Evolutionary conservation across 2,329 filamentous ascomycete genomes (phyloP).

Genomic region (Colletotrichum godetiae): DNA sequence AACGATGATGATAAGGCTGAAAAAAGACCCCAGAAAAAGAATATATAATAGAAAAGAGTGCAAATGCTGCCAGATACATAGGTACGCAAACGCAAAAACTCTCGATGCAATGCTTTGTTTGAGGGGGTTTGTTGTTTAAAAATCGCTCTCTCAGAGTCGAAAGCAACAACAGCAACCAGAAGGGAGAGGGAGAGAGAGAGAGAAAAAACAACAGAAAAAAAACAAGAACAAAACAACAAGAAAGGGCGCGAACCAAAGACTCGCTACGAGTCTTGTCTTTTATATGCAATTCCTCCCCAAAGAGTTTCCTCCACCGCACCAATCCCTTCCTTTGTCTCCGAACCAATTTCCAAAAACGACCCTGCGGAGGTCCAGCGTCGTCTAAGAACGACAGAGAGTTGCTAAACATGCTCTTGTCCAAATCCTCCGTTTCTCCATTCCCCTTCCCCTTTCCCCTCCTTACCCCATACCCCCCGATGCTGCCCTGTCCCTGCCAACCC

Average conservation of each 20-base stretch:
- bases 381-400: background rate
- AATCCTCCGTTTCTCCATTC: background rate
- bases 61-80: background rate
- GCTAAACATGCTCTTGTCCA: background rate
- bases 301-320: no score
- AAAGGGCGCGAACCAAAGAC: slow-evolving; percentile 18
- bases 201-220: background rate
- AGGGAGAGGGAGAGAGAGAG: background rate
- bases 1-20: background rate
- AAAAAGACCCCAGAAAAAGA: background rate
- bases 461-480: background rate
- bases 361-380: background rate
- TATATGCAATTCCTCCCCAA: slow-evolving; percentile 4
- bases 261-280: slow-evolving; percentile 1
- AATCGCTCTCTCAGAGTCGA: no score
- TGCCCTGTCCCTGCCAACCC: background rate
- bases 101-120: background rate
- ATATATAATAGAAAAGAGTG: no score
- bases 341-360: background rate
- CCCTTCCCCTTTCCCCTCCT: no score
- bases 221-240: background rate
- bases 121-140: background rate
- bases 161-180: background rate
- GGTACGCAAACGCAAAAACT: no score
- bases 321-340: background rate